Evolutionary conservation across 2,329 filamentous ascomycete genomes (phyloP), one percentile per base, ranked within the genome.

Genomic region (Pyricularia grisea): DNA sequence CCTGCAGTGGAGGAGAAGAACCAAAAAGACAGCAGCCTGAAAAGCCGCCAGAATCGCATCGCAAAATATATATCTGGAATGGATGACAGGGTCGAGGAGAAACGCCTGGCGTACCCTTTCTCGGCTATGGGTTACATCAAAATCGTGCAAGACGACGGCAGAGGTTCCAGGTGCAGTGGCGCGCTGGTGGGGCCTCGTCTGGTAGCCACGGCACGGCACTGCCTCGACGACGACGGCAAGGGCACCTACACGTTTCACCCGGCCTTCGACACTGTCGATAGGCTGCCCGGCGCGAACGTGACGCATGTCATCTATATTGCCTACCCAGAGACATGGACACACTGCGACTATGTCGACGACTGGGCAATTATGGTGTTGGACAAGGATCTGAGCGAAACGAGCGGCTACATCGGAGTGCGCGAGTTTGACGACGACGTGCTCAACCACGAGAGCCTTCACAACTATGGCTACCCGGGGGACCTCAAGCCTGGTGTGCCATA

Each of bases 131-230:
- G 66, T 14, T 25, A 23, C 3, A 58, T 67, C 42, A 28, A 27
- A 6, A 64, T 64, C 60, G 27, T 58, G n/a, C 4, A 20, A 12
- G n/a, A 28, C 23, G 66, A n/a, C 10, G 42, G 66, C 31, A 23
- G 2, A 10, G 10, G 17, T 25, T 67, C 66, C 12, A 50, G 23
- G 36, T 67, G 66, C 42, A 28, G 33, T 10, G 66, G 66, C 25
- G 42, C 66, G 7, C 36, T 67, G 12, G 66, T 67, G 10, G 66
- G 66, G 4, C 33, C 33, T 17, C 36, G 66, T 10, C 33, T 67
- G 23, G 66, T 67, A 28, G 33, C 42, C 10, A 67, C 42, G 66
- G 66, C 66, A 28, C 66, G 66, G 14, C 66, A 67, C 42, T 67
- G 66, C 66, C 30, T 67, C 36, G 58, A 67, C 33, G 17, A 25